Evolutionary conservation across 2,329 filamentous ascomycete genomes (phyloP).

Genomic region (Zymoseptoria ardabiliae): DNA sequence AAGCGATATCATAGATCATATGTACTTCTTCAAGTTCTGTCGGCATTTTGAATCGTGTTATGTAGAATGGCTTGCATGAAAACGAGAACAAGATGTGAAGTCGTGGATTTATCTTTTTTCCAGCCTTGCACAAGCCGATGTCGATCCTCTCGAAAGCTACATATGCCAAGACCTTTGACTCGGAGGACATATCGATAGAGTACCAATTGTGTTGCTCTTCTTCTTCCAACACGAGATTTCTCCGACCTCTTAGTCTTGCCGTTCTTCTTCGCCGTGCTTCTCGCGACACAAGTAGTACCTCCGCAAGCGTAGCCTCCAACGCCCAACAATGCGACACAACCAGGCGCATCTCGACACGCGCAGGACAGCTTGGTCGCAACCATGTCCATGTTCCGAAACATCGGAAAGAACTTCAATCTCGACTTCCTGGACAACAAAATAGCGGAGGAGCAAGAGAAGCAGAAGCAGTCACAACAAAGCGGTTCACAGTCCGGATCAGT

Average conservation of each 20-base stretch:
- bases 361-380: conserved; percentile 17
- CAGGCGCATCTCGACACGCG: conserved; percentile 2
- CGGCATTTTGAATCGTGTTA: conserved; percentile 33
- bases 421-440: conserved; percentile 53
- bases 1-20: neutral
- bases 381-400: conserved; percentile 24
- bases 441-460: conserved; percentile 82
- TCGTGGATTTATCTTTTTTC: neutral
- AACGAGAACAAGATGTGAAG: neutral
- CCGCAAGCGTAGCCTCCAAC: neutral
- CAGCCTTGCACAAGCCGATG: neutral
- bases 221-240: no score
- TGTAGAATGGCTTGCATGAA: neutral
- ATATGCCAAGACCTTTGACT: neutral
- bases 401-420: conserved; percentile 30
- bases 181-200: neutral
- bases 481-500: conserved; percentile 2
- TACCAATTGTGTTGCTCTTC: no score
- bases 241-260: no score
- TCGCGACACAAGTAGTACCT: no score
- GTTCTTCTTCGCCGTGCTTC: no score
- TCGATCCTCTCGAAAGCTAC: neutral
- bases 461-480: conserved; percentile 40
- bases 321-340: conserved; percentile 13
- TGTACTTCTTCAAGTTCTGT: conserved; percentile 45